A percentile compares a stretch with the other conserved stretches of the same genome.
Evolutionary conservation across 345 rosid genomes (phyloP).

Genomic region (Adansonia digitata): DNA sequence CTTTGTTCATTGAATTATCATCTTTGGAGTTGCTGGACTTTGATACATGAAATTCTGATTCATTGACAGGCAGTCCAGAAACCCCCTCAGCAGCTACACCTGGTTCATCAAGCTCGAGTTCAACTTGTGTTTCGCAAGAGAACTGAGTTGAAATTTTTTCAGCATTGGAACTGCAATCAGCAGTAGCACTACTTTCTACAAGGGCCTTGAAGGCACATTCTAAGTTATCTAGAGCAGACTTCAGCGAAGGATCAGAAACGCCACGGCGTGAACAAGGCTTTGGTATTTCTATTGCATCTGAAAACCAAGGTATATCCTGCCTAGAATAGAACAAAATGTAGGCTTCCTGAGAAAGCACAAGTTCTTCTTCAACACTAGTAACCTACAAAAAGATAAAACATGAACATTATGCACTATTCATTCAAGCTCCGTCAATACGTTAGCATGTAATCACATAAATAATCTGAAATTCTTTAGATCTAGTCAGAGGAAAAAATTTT

Average conservation of each 20-base stretch:
- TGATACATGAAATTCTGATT: not conserved
- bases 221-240: constrained; percentile 57
- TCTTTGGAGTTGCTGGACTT: constrained; percentile 8
- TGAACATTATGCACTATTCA: not conserved
- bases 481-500: not conserved
- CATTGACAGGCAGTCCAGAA: not conserved
- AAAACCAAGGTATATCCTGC: constrained; percentile 69
- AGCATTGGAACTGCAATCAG: constrained; percentile 10
- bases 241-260: constrained; percentile 46
- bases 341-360: constrained; percentile 59
- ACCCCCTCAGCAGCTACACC: constrained; percentile 3
- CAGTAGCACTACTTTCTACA: constrained; percentile 15
- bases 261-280: constrained; percentile 17
- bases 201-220: constrained; percentile 23
- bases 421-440: not conserved
- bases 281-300: constrained; percentile 37
- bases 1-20: constrained; percentile 23
- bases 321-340: constrained; percentile 75
- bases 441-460: not conserved
- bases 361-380: constrained; percentile 35
- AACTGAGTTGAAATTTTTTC: constrained; percentile 14
- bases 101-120: constrained; percentile 4
- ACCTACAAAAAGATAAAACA: constrained; percentile 44
- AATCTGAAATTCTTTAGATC: not conserved
- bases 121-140: constrained; percentile 10